Conservation (phyloP, 768 basidiomycete genomes). For the Boletus reticulatus region DNA sequence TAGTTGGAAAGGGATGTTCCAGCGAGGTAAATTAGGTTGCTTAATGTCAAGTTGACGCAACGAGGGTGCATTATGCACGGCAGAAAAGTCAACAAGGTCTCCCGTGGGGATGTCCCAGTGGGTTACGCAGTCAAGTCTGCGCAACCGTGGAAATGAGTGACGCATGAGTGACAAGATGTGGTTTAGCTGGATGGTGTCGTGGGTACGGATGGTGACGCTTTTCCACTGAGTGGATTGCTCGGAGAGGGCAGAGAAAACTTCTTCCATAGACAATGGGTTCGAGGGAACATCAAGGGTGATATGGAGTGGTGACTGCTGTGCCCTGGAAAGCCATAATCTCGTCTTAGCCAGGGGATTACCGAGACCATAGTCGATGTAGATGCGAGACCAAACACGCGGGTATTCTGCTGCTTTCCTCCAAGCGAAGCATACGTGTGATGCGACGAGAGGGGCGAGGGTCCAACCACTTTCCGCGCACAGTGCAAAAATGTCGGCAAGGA, state of each 20-base stretch:
- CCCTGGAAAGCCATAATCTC: slow-evolving; percentile 50
- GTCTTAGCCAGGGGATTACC: slow-evolving; percentile 42
- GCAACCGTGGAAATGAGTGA: slow-evolving; percentile 36
- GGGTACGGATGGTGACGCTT: slow-evolving; percentile 40
- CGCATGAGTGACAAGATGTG: slow-evolving; percentile 38
- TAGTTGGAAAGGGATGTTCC: slow-evolving; percentile 34
- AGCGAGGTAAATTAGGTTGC: slow-evolving; percentile 36
- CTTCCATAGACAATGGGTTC: slow-evolving; percentile 29
- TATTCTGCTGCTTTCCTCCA: slow-evolving; percentile 54
- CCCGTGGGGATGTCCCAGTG: slow-evolving; percentile 27
- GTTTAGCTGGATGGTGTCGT: slow-evolving; percentile 37
- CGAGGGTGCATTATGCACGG: slow-evolving; percentile 34
- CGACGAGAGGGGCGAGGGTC: slow-evolving; percentile 52
- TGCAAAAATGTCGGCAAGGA: slow-evolving; percentile 54
- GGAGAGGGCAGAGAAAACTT: slow-evolving; percentile 42
- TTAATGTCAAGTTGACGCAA: slow-evolving; percentile 34
- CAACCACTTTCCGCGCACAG: slow-evolving; percentile 48
- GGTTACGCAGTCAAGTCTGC: slow-evolving; percentile 30
- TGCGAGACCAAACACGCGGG: slow-evolving; percentile 57
- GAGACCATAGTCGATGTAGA: slow-evolving; percentile 50
- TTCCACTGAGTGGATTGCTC: slow-evolving; percentile 43
- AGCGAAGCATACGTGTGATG: slow-evolving; percentile 56
- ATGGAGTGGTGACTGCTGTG: slow-evolving; percentile 40
- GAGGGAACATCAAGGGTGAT: slow-evolving; percentile 42
- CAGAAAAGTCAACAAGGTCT: slow-evolving; percentile 26